These are phyloP conservation scores for Anthracocystis walkeri DNA, from an alignment of 1,284 basidiomycete species.

Conservation along the genomic window DNA sequence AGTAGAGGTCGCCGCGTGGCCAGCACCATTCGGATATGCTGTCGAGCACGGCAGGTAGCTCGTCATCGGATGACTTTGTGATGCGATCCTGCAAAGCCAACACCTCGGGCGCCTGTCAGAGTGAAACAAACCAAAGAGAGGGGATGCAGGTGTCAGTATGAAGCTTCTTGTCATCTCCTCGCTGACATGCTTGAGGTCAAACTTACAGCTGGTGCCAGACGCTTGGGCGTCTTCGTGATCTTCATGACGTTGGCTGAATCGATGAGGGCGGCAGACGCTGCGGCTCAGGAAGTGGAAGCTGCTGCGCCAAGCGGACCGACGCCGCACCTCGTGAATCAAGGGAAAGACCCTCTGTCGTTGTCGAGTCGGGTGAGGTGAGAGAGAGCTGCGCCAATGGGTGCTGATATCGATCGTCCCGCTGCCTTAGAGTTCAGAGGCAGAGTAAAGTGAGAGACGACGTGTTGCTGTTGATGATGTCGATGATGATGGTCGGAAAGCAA, in stretches of 20 bases:
- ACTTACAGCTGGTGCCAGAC: constrained; percentile 64
- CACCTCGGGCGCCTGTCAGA: constrained; percentile 54
- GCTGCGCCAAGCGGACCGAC: constrained; percentile 13
- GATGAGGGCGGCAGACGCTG: constrained; percentile 5
- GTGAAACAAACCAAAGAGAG: neutral
- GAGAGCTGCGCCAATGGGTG: neutral
- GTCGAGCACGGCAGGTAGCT: constrained; percentile 61
- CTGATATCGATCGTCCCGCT: neutral
- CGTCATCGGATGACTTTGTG: constrained; percentile 56
- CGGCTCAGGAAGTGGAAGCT: constrained; percentile 1
- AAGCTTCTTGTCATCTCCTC: neutral
- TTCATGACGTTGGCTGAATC: constrained; percentile 50
- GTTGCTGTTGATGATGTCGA: constrained; percentile 2
- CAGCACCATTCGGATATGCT: constrained; percentile 79
- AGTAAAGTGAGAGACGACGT: neutral
- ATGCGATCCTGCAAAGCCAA: constrained; percentile 55
- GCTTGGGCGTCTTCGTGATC: constrained; percentile 68
- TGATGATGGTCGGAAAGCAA: neutral
- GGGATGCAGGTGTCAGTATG: neutral
- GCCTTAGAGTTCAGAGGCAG: neutral
- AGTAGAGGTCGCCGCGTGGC: constrained; percentile 95
- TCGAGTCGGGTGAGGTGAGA: neutral
- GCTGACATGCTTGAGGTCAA: neutral
- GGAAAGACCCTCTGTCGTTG: neutral
- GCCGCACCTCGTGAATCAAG: constrained; percentile 18